Evolutionary conservation across 148 eudicot genomes (phyloP).

Genomic region (Limonium bicolor): DNA sequence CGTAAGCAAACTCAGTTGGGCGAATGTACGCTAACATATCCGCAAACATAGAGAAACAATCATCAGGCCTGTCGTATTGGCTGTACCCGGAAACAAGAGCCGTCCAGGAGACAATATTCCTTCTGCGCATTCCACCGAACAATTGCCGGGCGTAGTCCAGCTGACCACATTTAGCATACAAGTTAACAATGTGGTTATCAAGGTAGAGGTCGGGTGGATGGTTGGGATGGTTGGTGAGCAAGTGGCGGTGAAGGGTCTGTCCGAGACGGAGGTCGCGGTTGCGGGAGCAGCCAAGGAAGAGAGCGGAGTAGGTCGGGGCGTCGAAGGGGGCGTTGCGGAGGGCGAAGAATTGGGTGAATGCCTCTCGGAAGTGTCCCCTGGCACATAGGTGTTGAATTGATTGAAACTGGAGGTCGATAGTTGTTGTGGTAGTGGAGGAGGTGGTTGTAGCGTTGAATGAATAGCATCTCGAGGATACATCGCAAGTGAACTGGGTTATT

Average conservation of each 20-base stretch:
- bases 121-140: slow-evolving; percentile 8
- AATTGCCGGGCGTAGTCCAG: slow-evolving; percentile 6
- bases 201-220: neutral
- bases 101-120: slow-evolving; percentile 9
- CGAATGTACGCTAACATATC: slow-evolving; percentile 15
- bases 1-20: slow-evolving; percentile 35
- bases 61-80: slow-evolving; percentile 6
- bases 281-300: slow-evolving; percentile 10
- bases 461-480: neutral
- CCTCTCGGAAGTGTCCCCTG: slow-evolving; percentile 6
- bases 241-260: slow-evolving; percentile 9
- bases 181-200: slow-evolving; percentile 5
- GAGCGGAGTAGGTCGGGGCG: neutral
- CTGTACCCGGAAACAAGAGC: slow-evolving; percentile 19
- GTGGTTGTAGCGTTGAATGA: too few relatives aligned
- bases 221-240: slow-evolving; percentile 2
- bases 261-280: slow-evolving; percentile 10
- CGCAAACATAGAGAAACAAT: slow-evolving; percentile 22
- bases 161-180: slow-evolving; percentile 10
- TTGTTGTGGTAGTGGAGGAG: slow-evolving; percentile 4
- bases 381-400: slow-evolving; percentile 3
- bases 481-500: neutral
- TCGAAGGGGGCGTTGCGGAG: slow-evolving; percentile 7
- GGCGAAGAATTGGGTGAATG: slow-evolving; percentile 7
- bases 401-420: slow-evolving; percentile 1